Evolutionary conservation across 2,329 filamentous ascomycete species (phyloP).

Genomic region (Aspergillus spinulosporus): DNA sequence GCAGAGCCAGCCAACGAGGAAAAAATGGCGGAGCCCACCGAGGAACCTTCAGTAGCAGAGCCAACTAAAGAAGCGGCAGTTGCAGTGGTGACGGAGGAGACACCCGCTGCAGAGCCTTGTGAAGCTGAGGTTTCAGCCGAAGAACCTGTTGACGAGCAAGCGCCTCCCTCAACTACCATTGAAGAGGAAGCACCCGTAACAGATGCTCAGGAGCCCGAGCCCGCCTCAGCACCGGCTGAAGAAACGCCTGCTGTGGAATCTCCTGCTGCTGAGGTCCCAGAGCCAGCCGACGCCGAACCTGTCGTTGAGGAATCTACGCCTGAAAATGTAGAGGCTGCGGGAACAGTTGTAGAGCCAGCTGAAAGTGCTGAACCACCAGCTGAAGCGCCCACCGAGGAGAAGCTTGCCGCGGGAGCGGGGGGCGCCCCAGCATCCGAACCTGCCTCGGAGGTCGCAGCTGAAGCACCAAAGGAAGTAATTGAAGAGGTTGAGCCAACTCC

Average conservation of each 20-base stretch:
- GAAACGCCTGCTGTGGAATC: slow-evolving; percentile 1
- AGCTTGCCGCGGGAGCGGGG: no score
- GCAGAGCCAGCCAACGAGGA: slow-evolving; percentile 18
- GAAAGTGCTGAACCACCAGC: slow-evolving; percentile 13
- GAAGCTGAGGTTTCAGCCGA: neutral
- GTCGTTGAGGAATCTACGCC: slow-evolving; percentile 15
- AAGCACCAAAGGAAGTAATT: slow-evolving; percentile 2
- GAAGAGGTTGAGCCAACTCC: neutral
- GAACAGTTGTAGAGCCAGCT: neutral
- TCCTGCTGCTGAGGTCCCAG: slow-evolving; percentile 13
- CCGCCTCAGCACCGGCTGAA: slow-evolving; percentile 18
- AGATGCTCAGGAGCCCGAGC: slow-evolving; percentile 10
- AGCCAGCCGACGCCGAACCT: slow-evolving; percentile 8
- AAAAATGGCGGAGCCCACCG: slow-evolving; percentile 3
- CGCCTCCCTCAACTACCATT: slow-evolving; percentile 17
- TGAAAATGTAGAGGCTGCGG: slow-evolving; percentile 19
- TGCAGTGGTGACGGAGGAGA: neutral
- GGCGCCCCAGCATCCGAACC: slow-evolving; percentile 5
- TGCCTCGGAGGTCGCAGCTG: neutral
- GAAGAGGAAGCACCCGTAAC: slow-evolving; percentile 19
- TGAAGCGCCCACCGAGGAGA: slow-evolving; percentile 20
- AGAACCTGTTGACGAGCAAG: neutral
- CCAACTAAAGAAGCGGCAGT: neutral
- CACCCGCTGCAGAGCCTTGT: neutral
- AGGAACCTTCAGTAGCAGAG: slow-evolving; percentile 14